These are phyloP conservation scores for Citrus inodora DNA, from an alignment of 345 rosid genomes.

Conservation along the genomic window DNA sequence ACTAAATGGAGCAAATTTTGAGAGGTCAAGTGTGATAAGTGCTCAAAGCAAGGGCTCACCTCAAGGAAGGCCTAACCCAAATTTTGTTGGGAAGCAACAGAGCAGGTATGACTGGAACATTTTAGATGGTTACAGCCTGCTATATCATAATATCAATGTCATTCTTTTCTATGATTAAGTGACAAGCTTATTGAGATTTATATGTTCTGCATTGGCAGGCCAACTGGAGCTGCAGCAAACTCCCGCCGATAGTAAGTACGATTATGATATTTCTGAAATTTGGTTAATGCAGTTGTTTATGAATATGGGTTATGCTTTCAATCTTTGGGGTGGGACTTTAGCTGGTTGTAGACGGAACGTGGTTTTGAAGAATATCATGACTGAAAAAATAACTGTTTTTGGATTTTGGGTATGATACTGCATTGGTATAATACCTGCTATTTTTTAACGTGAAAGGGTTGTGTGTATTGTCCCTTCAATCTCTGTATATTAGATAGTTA, in stretches of 20 bases:
- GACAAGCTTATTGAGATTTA: conserved; percentile 1
- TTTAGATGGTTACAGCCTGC: neutral
- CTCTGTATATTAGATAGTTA: neutral
- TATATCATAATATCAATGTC: neutral
- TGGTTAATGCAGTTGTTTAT: neutral
- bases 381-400: too few relatives aligned
- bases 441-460: neutral
- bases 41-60: conserved; percentile 39
- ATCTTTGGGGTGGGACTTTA: neutral
- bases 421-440: neutral
- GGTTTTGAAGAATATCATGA: neutral
- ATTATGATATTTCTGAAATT: neutral
- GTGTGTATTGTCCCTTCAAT: neutral
- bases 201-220: conserved; percentile 30
- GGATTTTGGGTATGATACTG: neutral
- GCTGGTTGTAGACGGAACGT: neutral
- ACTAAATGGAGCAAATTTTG: conserved; percentile 37
- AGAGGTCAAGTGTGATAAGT: conserved; percentile 20
- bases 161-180: neutral
- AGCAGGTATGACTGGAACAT: conserved; percentile 43
- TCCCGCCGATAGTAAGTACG: conserved; percentile 40
- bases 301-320: neutral
- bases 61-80: conserved; percentile 39
- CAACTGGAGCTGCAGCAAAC: conserved; percentile 31
- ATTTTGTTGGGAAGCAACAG: conserved; percentile 43